Percentiles rank a stretch among this genome's conserved stretches.
Evolutionary conservation across 495 filamentous ascomycete species (phyloP).

Genomic region (Bathelium albidoporum): DNA sequence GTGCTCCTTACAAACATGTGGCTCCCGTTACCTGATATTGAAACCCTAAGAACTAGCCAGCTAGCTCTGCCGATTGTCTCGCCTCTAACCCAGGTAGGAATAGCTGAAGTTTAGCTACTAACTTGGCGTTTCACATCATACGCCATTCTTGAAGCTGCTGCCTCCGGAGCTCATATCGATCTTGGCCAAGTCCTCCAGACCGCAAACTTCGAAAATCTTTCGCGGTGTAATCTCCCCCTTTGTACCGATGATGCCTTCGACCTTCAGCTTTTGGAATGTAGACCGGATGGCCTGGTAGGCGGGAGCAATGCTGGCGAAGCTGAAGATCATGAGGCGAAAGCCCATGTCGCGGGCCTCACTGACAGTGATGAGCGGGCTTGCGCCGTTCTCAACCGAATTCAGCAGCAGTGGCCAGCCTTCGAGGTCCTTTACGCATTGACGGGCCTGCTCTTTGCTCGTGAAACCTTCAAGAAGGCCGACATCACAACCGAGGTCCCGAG

Average conservation of each 20-base stretch:
- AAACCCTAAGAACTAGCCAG: too few relatives aligned
- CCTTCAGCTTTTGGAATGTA: slow-evolving; percentile 19
- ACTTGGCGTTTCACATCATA: slow-evolving; percentile 20
- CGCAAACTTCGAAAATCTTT: slow-evolving; percentile 48
- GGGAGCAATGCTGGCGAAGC: slow-evolving; percentile 21
- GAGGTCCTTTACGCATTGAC: slow-evolving; percentile 43
- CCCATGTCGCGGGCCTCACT: slow-evolving; percentile 51
- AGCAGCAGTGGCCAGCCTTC: slow-evolving; percentile 49
- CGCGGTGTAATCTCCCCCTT: slow-evolving; percentile 28
- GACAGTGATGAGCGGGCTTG: slow-evolving; percentile 45
- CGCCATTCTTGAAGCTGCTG: slow-evolving; percentile 21
- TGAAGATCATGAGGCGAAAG: slow-evolving; percentile 50
- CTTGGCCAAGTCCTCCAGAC: slow-evolving; percentile 46
- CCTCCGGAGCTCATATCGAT: slow-evolving; percentile 49
- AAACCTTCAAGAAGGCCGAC: slow-evolving; percentile 57
- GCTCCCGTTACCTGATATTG: too few relatives aligned
- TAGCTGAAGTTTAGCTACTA: too few relatives aligned
- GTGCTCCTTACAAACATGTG: too few relatives aligned
- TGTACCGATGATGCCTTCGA: slow-evolving; percentile 23
- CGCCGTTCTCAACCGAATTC: slow-evolving; percentile 56
- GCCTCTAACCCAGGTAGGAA: too few relatives aligned
- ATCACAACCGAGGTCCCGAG: slow-evolving; percentile 49
- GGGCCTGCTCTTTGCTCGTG: slow-evolving; percentile 43
- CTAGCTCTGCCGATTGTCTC: too few relatives aligned
- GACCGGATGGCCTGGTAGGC: slow-evolving; percentile 18